These are phyloP conservation scores for Pestalotiopsis sp. DNA, from an alignment of 2,329 filamentous ascomycete species.

Conservation along the genomic window DNA sequence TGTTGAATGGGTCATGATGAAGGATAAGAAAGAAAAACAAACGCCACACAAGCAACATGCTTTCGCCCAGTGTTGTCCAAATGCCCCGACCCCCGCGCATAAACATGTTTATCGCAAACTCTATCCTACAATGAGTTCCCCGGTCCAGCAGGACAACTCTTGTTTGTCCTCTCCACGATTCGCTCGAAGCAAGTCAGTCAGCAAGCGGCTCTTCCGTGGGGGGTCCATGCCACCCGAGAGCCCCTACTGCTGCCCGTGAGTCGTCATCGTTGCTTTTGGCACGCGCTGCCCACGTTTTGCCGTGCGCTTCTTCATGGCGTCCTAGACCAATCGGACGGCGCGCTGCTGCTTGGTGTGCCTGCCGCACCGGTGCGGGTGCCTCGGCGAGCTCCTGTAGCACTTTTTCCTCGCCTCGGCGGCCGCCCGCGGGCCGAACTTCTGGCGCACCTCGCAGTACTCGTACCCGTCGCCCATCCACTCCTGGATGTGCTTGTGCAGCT, in stretches of 20 bases:
- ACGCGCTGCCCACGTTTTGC: background rate
- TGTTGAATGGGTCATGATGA: no score
- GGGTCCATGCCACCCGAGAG: background rate
- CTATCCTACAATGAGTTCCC: background rate
- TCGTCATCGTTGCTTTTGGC: background rate
- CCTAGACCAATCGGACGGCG: conserved; percentile 30
- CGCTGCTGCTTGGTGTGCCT: conserved; percentile 47
- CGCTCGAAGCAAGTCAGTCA: background rate
- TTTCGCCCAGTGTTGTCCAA: background rate
- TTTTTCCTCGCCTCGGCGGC: conserved; percentile 48
- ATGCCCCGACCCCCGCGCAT: background rate
- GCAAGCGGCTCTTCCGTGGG: background rate
- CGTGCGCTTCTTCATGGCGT: conserved; percentile 1
- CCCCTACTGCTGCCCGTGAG: background rate
- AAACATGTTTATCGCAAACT: background rate
- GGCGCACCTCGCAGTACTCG: conserved; percentile 65
- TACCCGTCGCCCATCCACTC: conserved; percentile 59
- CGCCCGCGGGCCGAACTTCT: conserved; percentile 57
- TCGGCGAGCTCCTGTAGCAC: conserved; percentile 64
- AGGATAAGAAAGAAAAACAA: background rate
- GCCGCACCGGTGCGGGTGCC: conserved; percentile 60
- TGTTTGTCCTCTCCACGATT: background rate
- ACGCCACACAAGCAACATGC: background rate
- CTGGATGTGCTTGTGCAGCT: conserved; percentile 64
- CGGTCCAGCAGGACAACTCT: background rate